These are phyloP conservation scores for Cryptosporidium baileyi DNA, from an alignment of 169 alveolate species.

Conservation along the genomic window DNA sequence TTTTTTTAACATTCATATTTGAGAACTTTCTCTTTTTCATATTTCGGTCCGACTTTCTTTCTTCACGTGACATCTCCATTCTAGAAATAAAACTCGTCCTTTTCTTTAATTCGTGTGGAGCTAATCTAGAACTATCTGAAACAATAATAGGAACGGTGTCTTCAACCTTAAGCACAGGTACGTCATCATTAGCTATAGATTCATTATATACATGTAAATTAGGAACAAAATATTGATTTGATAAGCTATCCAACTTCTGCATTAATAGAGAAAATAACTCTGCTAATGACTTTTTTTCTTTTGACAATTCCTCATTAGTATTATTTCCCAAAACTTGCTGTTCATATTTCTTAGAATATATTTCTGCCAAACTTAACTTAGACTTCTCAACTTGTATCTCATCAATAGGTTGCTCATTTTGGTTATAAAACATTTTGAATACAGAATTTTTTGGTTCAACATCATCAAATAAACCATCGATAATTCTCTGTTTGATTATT, in stretches of 20 bases:
- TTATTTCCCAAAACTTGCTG: slow-evolving; percentile 36
- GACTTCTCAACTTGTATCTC: slow-evolving; percentile 48
- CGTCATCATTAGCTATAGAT: neutral
- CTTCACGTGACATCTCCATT: slow-evolving; percentile 28
- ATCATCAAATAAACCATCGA: slow-evolving; percentile 30
- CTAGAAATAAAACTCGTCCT: neutral
- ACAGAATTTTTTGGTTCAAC: neutral
- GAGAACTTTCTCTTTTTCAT: neutral
- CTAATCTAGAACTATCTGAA: slow-evolving; percentile 22
- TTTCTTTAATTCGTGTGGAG: slow-evolving; percentile 49
- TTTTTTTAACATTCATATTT: neutral
- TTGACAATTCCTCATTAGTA: neutral
- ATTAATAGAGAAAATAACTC: slow-evolving; percentile 5
- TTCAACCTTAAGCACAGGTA: slow-evolving; percentile 45
- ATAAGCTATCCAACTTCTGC: slow-evolving; percentile 32
- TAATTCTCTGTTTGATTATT: slow-evolving; percentile 35
- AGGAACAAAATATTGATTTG: slow-evolving; percentile 50
- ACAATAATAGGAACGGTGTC: slow-evolving; percentile 49
- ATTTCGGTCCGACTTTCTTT: slow-evolving; percentile 9
- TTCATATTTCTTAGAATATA: slow-evolving; percentile 40
- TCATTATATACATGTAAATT: neutral
- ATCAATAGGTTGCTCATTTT: neutral
- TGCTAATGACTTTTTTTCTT: neutral
- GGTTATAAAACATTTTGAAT: too few species aligned
- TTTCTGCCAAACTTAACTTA: slow-evolving; percentile 23